Conservation (phyloP, 495 filamentous ascomycete species). For the Neurospora discreta region DNA sequence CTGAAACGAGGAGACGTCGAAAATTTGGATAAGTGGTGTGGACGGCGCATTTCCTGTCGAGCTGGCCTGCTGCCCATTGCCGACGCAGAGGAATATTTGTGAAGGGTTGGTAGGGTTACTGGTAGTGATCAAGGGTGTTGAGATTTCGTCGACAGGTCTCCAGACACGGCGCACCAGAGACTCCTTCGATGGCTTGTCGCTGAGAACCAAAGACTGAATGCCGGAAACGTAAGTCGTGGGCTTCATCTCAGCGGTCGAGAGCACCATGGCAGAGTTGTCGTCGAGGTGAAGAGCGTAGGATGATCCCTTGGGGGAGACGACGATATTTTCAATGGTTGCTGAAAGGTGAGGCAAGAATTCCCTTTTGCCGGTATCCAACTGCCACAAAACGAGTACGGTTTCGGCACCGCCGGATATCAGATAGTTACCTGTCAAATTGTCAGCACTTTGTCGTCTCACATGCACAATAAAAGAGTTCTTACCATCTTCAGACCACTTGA, state of each 20-base stretch:
- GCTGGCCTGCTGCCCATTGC: slow-evolving; percentile 34
- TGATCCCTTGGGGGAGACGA: slow-evolving; percentile 65
- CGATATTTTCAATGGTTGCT: slow-evolving; percentile 68
- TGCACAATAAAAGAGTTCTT: slow-evolving; percentile 17
- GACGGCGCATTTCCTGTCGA: slow-evolving; percentile 27
- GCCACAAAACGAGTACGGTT: slow-evolving; percentile 89
- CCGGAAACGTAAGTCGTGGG: slow-evolving; percentile 73
- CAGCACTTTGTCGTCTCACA: slow-evolving; percentile 2
- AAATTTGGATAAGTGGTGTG: slow-evolving; percentile 56
- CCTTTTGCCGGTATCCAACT: slow-evolving; percentile 71
- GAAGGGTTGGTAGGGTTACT: slow-evolving; percentile 28
- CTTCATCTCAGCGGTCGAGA: slow-evolving; percentile 78
- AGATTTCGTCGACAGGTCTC: slow-evolving; percentile 20
- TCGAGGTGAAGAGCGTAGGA: slow-evolving; percentile 74
- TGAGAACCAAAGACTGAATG: slow-evolving; percentile 52
- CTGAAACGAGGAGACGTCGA: slow-evolving; percentile 61
- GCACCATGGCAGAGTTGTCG: slow-evolving; percentile 79
- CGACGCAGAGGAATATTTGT: slow-evolving; percentile 35
- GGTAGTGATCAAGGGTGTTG: slow-evolving; percentile 21
- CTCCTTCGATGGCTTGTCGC: slow-evolving; percentile 29
- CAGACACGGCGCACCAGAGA: slow-evolving; percentile 29
- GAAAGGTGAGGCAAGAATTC: slow-evolving; percentile 82
- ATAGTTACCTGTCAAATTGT: slow-evolving; percentile 64
- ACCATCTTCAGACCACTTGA: slow-evolving; percentile 91
- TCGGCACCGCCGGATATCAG: slow-evolving; percentile 86